Conservation (phyloP, 495 filamentous ascomycete species). For the Tuber borchii region DNA sequence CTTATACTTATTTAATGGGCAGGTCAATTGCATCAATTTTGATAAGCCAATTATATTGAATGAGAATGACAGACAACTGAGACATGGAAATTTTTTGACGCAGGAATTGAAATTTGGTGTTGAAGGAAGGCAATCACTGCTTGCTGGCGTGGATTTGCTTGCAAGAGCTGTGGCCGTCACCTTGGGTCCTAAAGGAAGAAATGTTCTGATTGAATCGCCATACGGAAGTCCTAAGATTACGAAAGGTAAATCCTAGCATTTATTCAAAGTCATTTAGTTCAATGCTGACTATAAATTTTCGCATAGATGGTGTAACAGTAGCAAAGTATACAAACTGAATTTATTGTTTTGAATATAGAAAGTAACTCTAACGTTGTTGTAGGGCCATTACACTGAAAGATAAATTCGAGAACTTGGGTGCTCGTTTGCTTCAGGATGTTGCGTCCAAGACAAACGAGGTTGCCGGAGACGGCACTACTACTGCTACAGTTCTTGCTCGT, state of each 20-base stretch:
- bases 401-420: conserved; percentile 99
- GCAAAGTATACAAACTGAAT: conserved; percentile 33
- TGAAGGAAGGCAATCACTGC: conserved; percentile 78
- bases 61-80: background rate
- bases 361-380: conserved; percentile 27
- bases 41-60: background rate
- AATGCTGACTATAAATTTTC: conserved; percentile 41
- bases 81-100: conserved; percentile 6
- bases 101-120: conserved; percentile 98
- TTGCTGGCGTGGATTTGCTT: conserved; percentile 92
- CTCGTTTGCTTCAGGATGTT: conserved; percentile 91
- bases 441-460: conserved; percentile 99
- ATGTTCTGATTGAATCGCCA: conserved; percentile 94
- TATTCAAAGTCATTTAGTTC: conserved; percentile 11
- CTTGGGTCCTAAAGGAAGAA: conserved; percentile 93
- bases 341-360: background rate
- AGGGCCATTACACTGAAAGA: conserved; percentile 86
- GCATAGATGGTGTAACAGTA: conserved; percentile 41
- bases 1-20: conserved; percentile 20
- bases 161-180: conserved; percentile 95
- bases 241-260: conserved; percentile 62
- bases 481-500: conserved; percentile 90
- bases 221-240: conserved; percentile 99
- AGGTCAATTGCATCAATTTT: conserved; percentile 13
- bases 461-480: conserved; percentile 97